Conservation (phyloP, 805 yeast species). For the Zygosaccharomyces lentus region DNA sequence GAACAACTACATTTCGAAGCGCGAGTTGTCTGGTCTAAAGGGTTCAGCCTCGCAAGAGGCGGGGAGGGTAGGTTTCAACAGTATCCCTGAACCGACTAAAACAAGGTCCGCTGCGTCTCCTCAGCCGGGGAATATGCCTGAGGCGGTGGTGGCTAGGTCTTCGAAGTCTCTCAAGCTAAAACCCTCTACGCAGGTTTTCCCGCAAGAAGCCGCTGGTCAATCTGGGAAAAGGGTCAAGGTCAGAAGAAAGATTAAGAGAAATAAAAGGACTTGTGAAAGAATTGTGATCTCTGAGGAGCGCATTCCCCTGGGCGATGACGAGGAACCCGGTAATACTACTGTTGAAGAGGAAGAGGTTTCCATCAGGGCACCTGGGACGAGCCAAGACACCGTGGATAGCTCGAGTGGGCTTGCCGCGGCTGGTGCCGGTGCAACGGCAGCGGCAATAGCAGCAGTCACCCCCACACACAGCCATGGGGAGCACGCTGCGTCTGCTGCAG, state of each 20-base stretch:
- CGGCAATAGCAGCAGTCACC: not conserved
- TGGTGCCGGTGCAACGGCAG: constrained; percentile 9
- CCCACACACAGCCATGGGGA: not conserved
- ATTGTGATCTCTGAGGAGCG: constrained; percentile 30
- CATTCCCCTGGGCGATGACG: constrained; percentile 18
- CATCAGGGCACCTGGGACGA: not conserved
- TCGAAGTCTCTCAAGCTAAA: not conserved
- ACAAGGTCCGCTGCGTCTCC: not conserved
- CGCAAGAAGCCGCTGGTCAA: constrained; percentile 2
- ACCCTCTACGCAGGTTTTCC: constrained; percentile 2
- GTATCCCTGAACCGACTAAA: not conserved
- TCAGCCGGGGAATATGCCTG: not conserved
- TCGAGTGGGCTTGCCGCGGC: constrained; percentile 8
- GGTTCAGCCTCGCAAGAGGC: constrained; percentile 3
- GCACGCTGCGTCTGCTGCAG: not conserved
- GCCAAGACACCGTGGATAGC: not conserved
- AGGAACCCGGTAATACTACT: constrained; percentile 14
- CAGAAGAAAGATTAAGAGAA: constrained; percentile 38
- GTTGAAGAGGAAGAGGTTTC: constrained; percentile 19
- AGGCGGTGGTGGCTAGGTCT: constrained; percentile 1
- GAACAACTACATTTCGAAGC: constrained; percentile 35
- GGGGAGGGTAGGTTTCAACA: not conserved
- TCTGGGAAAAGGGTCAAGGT: constrained; percentile 34
- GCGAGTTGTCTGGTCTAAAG: constrained; percentile 11
- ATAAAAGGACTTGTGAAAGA: constrained; percentile 41